phyloP scores from a whole-genome alignment of 139 green algal species.

The Chlorella sorokiniana region DNA sequence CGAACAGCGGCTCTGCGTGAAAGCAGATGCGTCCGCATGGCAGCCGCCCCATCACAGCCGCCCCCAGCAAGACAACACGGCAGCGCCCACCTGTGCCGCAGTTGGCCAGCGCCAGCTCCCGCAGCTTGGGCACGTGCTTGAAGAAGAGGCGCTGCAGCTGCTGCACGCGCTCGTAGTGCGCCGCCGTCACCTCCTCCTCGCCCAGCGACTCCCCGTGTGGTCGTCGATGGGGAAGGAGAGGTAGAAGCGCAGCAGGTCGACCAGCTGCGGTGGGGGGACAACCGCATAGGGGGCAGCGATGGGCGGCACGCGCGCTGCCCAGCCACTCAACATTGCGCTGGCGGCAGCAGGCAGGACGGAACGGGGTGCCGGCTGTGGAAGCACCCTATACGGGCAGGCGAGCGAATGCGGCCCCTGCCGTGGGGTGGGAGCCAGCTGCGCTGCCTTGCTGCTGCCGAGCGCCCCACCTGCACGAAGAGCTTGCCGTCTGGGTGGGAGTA shows the following conservation, averaged over 20 bases:
- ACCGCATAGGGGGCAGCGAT: not conserved
- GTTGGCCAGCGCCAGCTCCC: constrained; percentile 81
- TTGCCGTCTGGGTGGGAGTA: constrained; percentile 46
- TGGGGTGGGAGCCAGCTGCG: not conserved
- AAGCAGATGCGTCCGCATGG: not conserved
- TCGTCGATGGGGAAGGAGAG: constrained; percentile 93
- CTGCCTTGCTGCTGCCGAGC: not conserved
- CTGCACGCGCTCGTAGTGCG: constrained; percentile 81
- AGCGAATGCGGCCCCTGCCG: too few relatives aligned
- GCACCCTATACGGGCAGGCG: too few relatives aligned
- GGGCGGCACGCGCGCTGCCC: not conserved
- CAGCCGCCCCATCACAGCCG: not conserved
- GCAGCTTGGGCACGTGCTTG: constrained; percentile 77
- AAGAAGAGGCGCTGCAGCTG: constrained; percentile 92
- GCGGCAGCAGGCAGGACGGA: too few relatives aligned
- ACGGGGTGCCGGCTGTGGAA: too few relatives aligned
- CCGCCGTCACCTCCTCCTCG: constrained; percentile 79
- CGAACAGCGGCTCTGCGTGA: not conserved
- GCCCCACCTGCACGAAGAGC: constrained; percentile 21
- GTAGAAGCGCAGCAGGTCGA: constrained; percentile 90
- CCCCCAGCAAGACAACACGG: not conserved
- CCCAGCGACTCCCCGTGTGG: constrained; percentile 86
- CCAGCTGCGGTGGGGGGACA: constrained; percentile 64
- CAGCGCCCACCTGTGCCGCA: constrained; percentile 57
- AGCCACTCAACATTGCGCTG: not conserved